A percentile compares a stretch with the other conserved stretches of the same genome.
Conservation (phyloP, 176 grass and related monocot genomes). For the Raddia guianensis region DNA sequence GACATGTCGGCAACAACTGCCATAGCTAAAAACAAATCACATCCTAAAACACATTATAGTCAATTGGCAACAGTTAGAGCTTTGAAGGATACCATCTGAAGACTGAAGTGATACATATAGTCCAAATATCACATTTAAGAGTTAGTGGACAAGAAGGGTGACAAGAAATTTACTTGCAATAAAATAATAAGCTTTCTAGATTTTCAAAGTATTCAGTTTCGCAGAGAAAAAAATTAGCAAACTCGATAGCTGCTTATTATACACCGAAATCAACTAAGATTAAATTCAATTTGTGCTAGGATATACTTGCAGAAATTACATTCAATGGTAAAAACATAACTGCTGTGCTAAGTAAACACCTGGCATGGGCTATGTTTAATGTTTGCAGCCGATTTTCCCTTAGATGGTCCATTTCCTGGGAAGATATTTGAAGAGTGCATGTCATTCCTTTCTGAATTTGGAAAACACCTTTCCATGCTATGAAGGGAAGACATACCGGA, state of each 20-base stretch:
- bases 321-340: slow-evolving; percentile 2
- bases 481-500: slow-evolving; percentile 48
- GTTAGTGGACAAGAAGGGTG: slow-evolving; percentile 1
- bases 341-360: slow-evolving; percentile 48
- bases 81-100: neutral
- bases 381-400: slow-evolving; percentile 18
- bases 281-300: neutral
- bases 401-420: slow-evolving; percentile 37
- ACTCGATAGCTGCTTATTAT: slow-evolving; percentile 9
- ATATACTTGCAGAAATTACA: neutral
- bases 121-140: neutral
- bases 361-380: slow-evolving; percentile 48
- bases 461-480: slow-evolving; percentile 38
- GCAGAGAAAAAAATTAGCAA: neutral
- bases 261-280: slow-evolving; percentile 7
- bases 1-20: neutral
- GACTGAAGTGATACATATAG: neutral
- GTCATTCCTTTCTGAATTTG: slow-evolving; percentile 29
- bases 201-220: neutral
- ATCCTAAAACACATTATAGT: neutral
- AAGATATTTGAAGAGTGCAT: slow-evolving; percentile 39
- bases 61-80: neutral
- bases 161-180: slow-evolving; percentile 19
- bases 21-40: neutral
- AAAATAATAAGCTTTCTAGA: neutral